phyloP scores from a whole-genome alignment of 1,284 basidiomycete species.

The Cryptococcus sp. region DNA sequence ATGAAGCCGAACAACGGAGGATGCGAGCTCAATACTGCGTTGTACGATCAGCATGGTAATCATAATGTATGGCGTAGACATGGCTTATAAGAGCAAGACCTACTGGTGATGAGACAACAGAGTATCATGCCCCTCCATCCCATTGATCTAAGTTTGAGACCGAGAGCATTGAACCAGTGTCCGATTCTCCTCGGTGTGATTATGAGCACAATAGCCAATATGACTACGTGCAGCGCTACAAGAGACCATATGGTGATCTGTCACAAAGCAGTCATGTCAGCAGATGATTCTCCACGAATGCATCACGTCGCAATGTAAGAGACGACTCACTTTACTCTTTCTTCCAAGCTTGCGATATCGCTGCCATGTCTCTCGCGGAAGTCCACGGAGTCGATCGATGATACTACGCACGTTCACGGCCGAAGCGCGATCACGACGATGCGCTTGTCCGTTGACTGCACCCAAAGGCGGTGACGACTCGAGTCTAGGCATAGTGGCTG shows the following conservation, averaged over 20 bases:
- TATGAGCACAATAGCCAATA: slow-evolving; percentile 35
- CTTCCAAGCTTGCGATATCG: slow-evolving; percentile 33
- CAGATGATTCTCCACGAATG: neutral
- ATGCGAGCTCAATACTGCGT: slow-evolving; percentile 46
- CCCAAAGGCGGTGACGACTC: slow-evolving; percentile 10
- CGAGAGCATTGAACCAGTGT: slow-evolving; percentile 44
- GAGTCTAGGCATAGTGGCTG: slow-evolving; percentile 14
- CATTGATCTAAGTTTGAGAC: slow-evolving; percentile 33
- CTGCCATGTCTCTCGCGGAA: slow-evolving; percentile 19
- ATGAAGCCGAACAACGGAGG: slow-evolving; percentile 52
- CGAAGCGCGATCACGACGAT: slow-evolving; percentile 2
- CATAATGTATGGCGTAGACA: neutral
- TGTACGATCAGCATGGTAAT: neutral
- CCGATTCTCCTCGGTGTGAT: slow-evolving; percentile 48
- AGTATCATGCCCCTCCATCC: slow-evolving; percentile 44
- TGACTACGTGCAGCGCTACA: slow-evolving; percentile 25
- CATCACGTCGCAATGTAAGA: neutral
- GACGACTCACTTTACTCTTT: slow-evolving; percentile 35
- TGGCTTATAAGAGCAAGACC: slow-evolving; percentile 6
- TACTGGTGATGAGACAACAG: slow-evolving; percentile 38
- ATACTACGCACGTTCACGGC: neutral
- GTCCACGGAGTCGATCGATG: slow-evolving; percentile 9
- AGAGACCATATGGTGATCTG: slow-evolving; percentile 36
- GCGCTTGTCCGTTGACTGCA: neutral
- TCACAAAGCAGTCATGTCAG: slow-evolving; percentile 2